A percentile compares a stretch with the other conserved stretches of the same genome.
These are phyloP conservation scores for Ammopiptanthus mongolicus DNA, from an alignment of 306 rosid species.

Conservation along the genomic window DNA sequence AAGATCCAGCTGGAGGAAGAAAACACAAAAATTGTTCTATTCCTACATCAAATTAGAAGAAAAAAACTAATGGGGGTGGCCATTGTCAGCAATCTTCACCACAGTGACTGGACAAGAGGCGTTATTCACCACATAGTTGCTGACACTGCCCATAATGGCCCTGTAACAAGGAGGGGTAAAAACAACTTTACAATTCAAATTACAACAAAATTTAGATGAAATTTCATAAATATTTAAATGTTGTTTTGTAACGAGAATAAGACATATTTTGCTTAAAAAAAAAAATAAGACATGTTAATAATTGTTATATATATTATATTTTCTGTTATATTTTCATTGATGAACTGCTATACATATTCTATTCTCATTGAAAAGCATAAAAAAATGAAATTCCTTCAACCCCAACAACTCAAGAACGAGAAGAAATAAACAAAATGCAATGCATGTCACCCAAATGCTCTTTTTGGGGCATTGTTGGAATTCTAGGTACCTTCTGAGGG, in stretches of 20 bases:
- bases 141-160: constrained; percentile 83
- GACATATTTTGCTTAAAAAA: no score
- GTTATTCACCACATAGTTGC: constrained; percentile 70
- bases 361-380: no score
- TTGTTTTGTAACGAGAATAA: no score
- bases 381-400: constrained; percentile 9
- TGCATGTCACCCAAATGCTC: neutral
- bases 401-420: neutral
- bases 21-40: neutral
- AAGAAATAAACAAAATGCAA: neutral
- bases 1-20: neutral
- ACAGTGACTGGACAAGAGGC: constrained; percentile 75
- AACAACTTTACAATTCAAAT: no score
- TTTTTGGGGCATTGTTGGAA: neutral
- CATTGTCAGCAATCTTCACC: constrained; percentile 40
- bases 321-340: no score
- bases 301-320: no score
- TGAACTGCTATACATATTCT: no score
- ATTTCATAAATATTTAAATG: no score
- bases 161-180: constrained; percentile 26
- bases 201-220: no score
- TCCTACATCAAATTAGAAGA: neutral
- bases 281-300: no score
- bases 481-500: constrained; percentile 44
- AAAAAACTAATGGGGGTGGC: neutral